Evolutionary conservation across 2,329 filamentous ascomycete genomes (phyloP), one percentile per base, ranked within the genome.

Genomic region (Scytalidium sp.): DNA sequence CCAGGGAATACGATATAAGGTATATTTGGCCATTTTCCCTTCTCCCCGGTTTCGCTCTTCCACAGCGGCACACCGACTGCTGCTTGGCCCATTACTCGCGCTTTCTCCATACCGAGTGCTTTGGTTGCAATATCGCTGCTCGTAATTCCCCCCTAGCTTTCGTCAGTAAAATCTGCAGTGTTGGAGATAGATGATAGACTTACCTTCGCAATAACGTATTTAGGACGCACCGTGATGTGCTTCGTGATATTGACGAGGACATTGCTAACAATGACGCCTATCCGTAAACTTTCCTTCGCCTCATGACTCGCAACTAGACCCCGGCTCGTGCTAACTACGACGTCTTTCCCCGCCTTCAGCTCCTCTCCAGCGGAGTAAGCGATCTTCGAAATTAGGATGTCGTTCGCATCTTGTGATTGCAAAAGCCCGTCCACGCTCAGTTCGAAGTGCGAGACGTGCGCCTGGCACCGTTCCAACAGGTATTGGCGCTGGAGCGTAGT

Each of bases 1-100:
- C 79, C 79, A 1, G 78, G 80, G 46, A 83, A 82, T 0, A 82
- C 78, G 2, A 82, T 74, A 58, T 79, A 82, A 1, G 78, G 76
- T 10, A 82, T 62, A 1, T 75, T 75, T 0, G 67, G 66, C 64
- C 74, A 77, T 45, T 78, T 75, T 17, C 70, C 73, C 1, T 73
- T 73, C 1, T 66, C 62, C 59, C 83, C 79, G 45, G 22, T 51
- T 20, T 80, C 72, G 50, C 79, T 83, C 43, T 75, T 66, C 81
- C 80, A 84, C 1, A 83, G 66, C 0, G 80, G 79, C 8, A 83
- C 77, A 1, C 79, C 80, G 0, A 78, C 69, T 0, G 78, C 77
- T 1, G 80, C 80, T 54, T 84, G 80, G 0, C 80, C 80, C 1
- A 81, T 66, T 36, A 84, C 73, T 53, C 67, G 72, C 3, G 80